phyloP scores from a whole-genome alignment of 108 stramenopile genomes.

The Poteriospumella lacustris region DNA sequence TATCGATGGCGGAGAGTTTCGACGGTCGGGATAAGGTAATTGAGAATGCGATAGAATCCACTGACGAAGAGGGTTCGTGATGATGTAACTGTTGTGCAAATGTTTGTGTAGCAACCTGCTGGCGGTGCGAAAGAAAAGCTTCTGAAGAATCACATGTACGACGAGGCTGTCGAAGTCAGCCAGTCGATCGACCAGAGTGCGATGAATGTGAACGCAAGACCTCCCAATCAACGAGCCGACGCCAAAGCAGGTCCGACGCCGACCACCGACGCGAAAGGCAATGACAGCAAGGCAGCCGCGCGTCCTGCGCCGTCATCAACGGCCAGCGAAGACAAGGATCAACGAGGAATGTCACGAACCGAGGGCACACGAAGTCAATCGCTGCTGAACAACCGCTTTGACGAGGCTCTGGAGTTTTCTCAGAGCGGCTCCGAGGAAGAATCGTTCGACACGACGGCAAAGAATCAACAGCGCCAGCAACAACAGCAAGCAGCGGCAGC shows the following conservation, averaged over 20 bases:
- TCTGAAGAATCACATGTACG: constrained; percentile 29
- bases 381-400: constrained; percentile 27
- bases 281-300: not conserved
- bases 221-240: no score
- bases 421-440: constrained; percentile 21
- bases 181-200: constrained; percentile 4
- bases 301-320: not conserved
- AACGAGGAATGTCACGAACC: constrained; percentile 13
- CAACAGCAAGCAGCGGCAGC: not conserved
- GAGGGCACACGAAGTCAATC: not conserved
- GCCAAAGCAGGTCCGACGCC: not conserved
- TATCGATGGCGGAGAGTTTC: constrained; percentile 29
- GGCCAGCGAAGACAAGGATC: constrained; percentile 3
- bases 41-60: not conserved
- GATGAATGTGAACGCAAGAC: not conserved
- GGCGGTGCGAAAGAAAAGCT: constrained; percentile 15
- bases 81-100: no score
- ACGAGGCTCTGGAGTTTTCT: constrained; percentile 31
- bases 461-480: not conserved
- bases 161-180: constrained; percentile 31
- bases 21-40: not conserved
- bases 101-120: no score
- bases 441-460: not conserved
- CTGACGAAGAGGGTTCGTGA: no score
- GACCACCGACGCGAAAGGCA: not conserved